Conservation (phyloP, 1,284 basidiomycete genomes). For the Wolfiporia cocos region DNA sequence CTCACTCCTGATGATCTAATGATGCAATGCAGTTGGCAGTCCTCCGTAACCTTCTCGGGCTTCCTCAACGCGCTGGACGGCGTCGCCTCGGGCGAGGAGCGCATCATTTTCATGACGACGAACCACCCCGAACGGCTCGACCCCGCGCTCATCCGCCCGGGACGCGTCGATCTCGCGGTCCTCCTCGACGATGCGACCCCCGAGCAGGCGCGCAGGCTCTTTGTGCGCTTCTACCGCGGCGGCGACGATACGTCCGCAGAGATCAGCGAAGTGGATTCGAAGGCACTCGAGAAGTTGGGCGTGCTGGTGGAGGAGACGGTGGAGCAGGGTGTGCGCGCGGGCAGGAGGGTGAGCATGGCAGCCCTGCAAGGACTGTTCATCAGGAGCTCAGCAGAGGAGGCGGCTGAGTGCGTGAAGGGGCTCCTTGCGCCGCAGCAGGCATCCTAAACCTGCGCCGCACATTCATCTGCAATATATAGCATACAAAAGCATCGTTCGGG, state of each 20-base stretch:
- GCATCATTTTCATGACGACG: conserved; percentile 93
- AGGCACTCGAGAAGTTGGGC: conserved; percentile 43
- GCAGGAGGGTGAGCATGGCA: conserved; percentile 83
- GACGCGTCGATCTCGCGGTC: conserved; percentile 91
- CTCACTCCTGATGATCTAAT: conserved; percentile 8
- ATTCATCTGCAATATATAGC: too few relatives aligned
- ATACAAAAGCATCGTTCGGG: too few relatives aligned
- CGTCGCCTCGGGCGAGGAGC: conserved; percentile 93
- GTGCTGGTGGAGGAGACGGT: conserved; percentile 48
- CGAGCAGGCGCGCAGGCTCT: conserved; percentile 75
- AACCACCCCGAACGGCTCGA: conserved; percentile 95
- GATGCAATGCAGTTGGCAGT: conserved; percentile 65
- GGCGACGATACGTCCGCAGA: conserved; percentile 24
- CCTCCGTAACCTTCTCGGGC: conserved; percentile 95
- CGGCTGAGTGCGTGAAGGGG: conserved; percentile 48
- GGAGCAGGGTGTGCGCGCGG: conserved; percentile 42
- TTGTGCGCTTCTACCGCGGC: conserved; percentile 79
- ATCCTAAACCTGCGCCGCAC: background rate
- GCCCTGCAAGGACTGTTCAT: conserved; percentile 92
- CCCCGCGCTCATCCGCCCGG: conserved; percentile 95
- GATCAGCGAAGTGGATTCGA: conserved; percentile 18
- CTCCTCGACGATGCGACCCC: conserved; percentile 87
- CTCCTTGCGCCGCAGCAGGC: conserved; percentile 18
- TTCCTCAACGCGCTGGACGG: conserved; percentile 97
- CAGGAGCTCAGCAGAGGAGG: conserved; percentile 59